A percentile compares a stretch with the other conserved stretches of the same genome.
phyloP scores from a whole-genome alignment of 352 stramenopile species.

The Aphanomyces cochlioides region DNA sequence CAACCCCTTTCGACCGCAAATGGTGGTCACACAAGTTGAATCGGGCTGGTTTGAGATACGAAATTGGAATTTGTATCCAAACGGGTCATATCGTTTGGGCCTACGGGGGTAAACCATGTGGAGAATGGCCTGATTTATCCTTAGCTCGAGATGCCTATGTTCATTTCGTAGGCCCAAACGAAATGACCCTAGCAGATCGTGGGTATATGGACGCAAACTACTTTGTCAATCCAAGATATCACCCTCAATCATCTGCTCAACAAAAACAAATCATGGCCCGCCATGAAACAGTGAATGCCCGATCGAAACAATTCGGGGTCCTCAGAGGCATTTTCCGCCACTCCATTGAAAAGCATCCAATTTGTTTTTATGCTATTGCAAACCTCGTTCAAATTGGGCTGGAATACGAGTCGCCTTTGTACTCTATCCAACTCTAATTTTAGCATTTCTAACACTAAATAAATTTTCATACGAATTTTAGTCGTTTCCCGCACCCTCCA shows the following conservation, averaged over 20 bases:
- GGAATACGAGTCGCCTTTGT: background rate
- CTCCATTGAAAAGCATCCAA: background rate
- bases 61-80: background rate
- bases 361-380: background rate
- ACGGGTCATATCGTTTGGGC: conserved; percentile 3
- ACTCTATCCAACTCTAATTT: background rate
- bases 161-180: background rate
- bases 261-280: background rate
- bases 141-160: background rate
- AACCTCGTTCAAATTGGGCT: background rate
- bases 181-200: background rate
- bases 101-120: background rate
- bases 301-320: background rate
- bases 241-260: background rate
- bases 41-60: background rate
- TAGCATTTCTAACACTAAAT: no score
- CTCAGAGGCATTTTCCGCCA: background rate
- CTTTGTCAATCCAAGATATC: background rate
- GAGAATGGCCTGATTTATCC: background rate
- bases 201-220: background rate
- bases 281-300: background rate
- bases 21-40: conserved; percentile 8
- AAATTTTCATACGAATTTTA: no score
- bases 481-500: no score
- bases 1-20: background rate